These are phyloP conservation scores for Xylaria sp. DNA, from an alignment of 2,329 filamentous ascomycete species.

Conservation along the genomic window DNA sequence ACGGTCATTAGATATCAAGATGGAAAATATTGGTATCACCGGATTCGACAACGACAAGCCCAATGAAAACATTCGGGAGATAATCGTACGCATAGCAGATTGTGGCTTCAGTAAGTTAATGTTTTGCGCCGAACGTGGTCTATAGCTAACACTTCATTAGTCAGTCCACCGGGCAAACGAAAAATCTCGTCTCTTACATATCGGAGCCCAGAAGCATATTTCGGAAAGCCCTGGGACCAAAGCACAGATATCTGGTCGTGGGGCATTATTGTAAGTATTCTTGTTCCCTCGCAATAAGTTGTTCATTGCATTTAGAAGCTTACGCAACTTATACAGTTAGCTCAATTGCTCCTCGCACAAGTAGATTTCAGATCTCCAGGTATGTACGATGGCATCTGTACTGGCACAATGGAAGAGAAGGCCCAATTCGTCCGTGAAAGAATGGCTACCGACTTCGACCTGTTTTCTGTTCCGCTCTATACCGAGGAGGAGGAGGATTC, in stretches of 20 bases:
- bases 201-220: slow-evolving; percentile 13
- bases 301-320: not conserved
- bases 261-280: slow-evolving; percentile 1
- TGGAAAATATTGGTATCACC: slow-evolving; percentile 6
- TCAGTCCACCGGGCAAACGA: not conserved
- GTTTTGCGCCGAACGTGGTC: not conserved
- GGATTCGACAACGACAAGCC: slow-evolving; percentile 15
- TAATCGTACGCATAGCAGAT: not conserved
- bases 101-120: slow-evolving; percentile 4
- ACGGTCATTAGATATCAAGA: not conserved
- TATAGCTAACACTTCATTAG: not conserved
- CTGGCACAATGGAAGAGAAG: not conserved
- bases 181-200: slow-evolving; percentile 12
- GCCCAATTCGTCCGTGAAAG: not conserved
- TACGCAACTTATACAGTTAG: not conserved
- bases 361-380: not conserved
- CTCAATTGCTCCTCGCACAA: slow-evolving; percentile 2
- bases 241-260: slow-evolving; percentile 9
- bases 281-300: not conserved
- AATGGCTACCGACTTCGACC: not conserved
- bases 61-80: not conserved
- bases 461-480: not conserved
- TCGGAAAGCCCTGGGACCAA: not conserved
- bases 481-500: not conserved
- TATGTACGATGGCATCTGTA: slow-evolving; percentile 9